A percentile compares a stretch with the other conserved stretches of the same genome.
phyloP scores from a whole-genome alignment of 352 stramenopile genomes.

The Pythium periplocum region DNA sequence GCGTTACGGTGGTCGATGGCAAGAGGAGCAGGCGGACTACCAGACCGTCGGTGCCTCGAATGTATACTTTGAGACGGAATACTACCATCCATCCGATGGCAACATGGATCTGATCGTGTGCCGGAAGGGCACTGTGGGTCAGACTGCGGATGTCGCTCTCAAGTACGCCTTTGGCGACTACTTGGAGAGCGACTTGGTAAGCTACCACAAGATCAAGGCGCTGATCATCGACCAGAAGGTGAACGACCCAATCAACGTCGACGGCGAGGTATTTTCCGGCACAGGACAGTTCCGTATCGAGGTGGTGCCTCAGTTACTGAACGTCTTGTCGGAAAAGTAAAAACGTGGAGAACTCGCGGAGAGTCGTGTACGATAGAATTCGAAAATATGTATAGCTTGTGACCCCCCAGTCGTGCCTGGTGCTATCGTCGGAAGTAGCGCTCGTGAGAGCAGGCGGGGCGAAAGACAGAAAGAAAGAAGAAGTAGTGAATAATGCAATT shows the following conservation, averaged over 20 bases:
- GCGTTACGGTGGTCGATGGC: constrained; percentile 54
- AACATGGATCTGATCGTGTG: constrained; percentile 76
- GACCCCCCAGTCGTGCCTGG: too few species aligned
- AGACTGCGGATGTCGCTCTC: constrained; percentile 44
- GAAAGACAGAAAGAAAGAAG: constrained; percentile 3
- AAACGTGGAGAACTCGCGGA: not conserved
- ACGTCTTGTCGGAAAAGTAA: constrained; percentile 77
- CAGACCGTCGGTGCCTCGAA: constrained; percentile 62
- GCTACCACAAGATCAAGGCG: constrained; percentile 78
- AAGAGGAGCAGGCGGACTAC: constrained; percentile 40
- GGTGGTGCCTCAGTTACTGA: constrained; percentile 62
- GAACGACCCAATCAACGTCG: constrained; percentile 67
- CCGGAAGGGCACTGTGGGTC: constrained; percentile 35
- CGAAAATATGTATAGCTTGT: too few species aligned
- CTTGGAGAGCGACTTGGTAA: constrained; percentile 48
- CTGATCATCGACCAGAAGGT: constrained; percentile 62
- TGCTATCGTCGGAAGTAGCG: too few species aligned
- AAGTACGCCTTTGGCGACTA: constrained; percentile 55
- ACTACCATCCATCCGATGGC: constrained; percentile 71
- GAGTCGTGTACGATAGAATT: too few species aligned
- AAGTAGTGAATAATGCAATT: not conserved
- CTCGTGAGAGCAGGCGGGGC: not conserved
- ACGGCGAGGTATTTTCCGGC: constrained; percentile 63
- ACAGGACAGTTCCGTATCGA: constrained; percentile 67
- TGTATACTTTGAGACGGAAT: constrained; percentile 80